These are phyloP conservation scores for Lumnitzera littorea DNA, from an alignment of 345 rosid species.

Conservation along the genomic window DNA sequence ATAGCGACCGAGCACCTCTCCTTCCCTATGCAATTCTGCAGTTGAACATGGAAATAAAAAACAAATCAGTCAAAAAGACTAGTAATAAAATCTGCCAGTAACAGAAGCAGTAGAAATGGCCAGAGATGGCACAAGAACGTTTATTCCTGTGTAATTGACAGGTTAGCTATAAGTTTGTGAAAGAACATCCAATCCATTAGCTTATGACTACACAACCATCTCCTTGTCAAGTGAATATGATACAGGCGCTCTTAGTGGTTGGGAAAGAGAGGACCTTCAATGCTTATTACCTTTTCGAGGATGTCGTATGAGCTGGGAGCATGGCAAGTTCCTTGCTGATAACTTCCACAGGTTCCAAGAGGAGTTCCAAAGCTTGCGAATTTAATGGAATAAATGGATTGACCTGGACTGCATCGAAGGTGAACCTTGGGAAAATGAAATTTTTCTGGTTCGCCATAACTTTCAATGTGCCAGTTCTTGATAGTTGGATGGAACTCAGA, in stretches of 20 bases:
- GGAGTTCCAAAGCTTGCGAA: conserved; percentile 99
- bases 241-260: no score
- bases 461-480: conserved; percentile 97
- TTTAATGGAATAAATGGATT: conserved; percentile 70
- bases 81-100: background rate
- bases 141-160: no score
- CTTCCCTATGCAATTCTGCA: conserved; percentile 81
- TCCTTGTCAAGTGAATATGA: no score
- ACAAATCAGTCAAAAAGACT: background rate
- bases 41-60: background rate
- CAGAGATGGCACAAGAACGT: no score
- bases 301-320: conserved; percentile 68
- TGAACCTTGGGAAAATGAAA: conserved; percentile 88
- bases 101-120: background rate
- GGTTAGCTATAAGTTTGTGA: no score
- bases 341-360: conserved; percentile 90
- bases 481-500: conserved; percentile 85
- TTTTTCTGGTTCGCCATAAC: conserved; percentile 85
- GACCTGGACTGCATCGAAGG: conserved; percentile 71
- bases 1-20: conserved; percentile 70
- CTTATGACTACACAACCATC: no score
- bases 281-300: conserved; percentile 57
- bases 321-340: conserved; percentile 93
- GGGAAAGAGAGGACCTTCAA: background rate
- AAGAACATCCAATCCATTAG: no score